Conservation (phyloP, 805 yeast genomes). For the Candida xyloterini region DNA sequence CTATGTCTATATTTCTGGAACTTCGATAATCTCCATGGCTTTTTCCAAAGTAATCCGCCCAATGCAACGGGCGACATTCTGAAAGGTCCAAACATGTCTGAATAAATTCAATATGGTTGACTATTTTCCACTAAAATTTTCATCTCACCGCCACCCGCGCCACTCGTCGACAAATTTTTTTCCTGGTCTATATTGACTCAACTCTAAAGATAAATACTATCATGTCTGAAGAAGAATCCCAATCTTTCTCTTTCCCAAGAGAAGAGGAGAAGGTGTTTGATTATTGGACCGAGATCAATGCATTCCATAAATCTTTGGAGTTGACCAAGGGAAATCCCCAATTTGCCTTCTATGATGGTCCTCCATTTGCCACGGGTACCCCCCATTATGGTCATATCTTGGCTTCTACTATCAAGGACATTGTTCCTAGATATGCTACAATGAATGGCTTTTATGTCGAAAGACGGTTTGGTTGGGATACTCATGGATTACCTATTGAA, state of each 20-base stretch:
- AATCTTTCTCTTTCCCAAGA: constrained; percentile 68
- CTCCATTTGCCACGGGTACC: constrained; percentile 99
- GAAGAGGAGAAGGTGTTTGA: constrained; percentile 84
- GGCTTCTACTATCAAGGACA: constrained; percentile 96
- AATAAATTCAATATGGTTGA: not conserved
- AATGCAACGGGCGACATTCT: constrained; percentile 51
- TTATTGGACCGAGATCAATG: constrained; percentile 88
- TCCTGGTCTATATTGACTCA: constrained; percentile 1
- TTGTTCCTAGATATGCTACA: constrained; percentile 95
- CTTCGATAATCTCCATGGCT: constrained; percentile 73
- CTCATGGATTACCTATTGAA: constrained; percentile 98
- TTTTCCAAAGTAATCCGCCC: constrained; percentile 81
- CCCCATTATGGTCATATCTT: constrained; percentile 98
- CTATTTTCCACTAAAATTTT: constrained; percentile 4
- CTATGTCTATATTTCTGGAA: constrained; percentile 84
- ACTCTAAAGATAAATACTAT: constrained; percentile 8
- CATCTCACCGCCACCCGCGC: constrained; percentile 13
- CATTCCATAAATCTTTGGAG: constrained; percentile 85
- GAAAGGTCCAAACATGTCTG: constrained; percentile 56
- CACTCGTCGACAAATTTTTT: constrained; percentile 10
- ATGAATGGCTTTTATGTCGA: constrained; percentile 97
- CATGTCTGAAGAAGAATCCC: constrained; percentile 32
- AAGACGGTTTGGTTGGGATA: constrained; percentile 99
- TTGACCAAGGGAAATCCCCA: constrained; percentile 81
- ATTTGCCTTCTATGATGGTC: constrained; percentile 96